These are phyloP conservation scores for Pseudogymnoascus sp. DNA, from an alignment of 2,329 filamentous ascomycete genomes.

Conservation along the genomic window DNA sequence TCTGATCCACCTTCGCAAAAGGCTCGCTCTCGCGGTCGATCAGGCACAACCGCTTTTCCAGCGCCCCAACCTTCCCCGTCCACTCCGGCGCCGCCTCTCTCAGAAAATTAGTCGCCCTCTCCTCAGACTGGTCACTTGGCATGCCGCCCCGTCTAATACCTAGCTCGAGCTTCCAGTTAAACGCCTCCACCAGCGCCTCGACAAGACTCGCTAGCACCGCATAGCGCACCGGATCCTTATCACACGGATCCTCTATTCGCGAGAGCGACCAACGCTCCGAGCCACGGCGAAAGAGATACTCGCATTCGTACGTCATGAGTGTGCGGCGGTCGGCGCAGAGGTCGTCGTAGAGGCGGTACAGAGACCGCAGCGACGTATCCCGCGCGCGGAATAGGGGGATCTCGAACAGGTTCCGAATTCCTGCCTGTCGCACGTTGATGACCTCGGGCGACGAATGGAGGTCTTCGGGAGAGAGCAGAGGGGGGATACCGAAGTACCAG, in stretches of 20 bases:
- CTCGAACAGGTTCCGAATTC: slow-evolving; percentile 22
- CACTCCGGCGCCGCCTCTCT: background rate
- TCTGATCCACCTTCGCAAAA: background rate
- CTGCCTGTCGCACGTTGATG: background rate
- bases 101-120: background rate
- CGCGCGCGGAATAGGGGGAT: slow-evolving; percentile 26
- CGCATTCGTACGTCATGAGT: slow-evolving; percentile 4
- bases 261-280: slow-evolving; percentile 19
- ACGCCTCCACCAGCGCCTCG: slow-evolving; percentile 23
- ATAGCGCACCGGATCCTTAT: slow-evolving; percentile 25
- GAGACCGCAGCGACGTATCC: slow-evolving; percentile 26
- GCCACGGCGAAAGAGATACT: slow-evolving; percentile 26
- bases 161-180: slow-evolving; percentile 19
- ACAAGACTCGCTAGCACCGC: slow-evolving; percentile 24
- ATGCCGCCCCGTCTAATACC: background rate
- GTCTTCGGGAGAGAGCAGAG: background rate
- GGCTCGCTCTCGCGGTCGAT: background rate
- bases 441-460: background rate
- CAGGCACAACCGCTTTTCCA: background rate
- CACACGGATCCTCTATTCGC: slow-evolving; percentile 23
- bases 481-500: background rate
- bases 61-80: background rate
- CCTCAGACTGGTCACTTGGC: background rate
- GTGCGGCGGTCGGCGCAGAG: background rate
- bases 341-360: slow-evolving; percentile 27